Evolutionary conservation across 768 basidiomycete species (phyloP), one percentile per base, ranked within the genome.

Genomic region (Lentinula boryana): DNA sequence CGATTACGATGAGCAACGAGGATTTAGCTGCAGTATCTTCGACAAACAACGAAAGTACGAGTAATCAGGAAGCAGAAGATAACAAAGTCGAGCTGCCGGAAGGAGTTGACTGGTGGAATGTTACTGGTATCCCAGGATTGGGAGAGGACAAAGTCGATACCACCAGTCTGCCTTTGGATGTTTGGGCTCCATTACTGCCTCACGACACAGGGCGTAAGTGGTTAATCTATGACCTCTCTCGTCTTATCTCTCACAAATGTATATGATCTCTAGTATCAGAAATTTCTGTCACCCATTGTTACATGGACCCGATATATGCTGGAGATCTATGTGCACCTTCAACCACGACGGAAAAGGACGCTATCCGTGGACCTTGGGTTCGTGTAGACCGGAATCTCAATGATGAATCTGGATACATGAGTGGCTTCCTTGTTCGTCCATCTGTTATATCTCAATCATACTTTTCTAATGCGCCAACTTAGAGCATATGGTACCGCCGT

Each of bases 361-460:
- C 88, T 5, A 82, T 86, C 65, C 85, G 81, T 64, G 90, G 90
- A 0, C 91, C 88, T 66, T 99, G 96, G 96, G 93, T 96, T 1
- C 84, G 89, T 13, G 88, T 99, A 12, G 85, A 85, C 41, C 80
- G 84, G 49, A 89, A 98, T 74, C 72, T 98, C 36, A 95, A 95
- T 68, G 64, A 76, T 36, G 76, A 83, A 81, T 76, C 74, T 69
- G 65, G 87, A 77, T 61, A 70, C 83, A 27, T 88, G 76, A 67
- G 75, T 56, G 75, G 78, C 74, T 85, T 79, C 66, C 71, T 91
- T 67, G 85, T 92, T 63, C 68, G 83, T 71, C 41, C 21, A 8
- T 35, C n/a, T 54, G 15, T 15, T 66, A 60, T 40, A 35, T 15
- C 0, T 49, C 10, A 40, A 9, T 59, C 62, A 21, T 16, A 13